These are phyloP conservation scores for Colletotrichum aenigma DNA, from an alignment of 2,329 filamentous ascomycete species.

Conservation along the genomic window DNA sequence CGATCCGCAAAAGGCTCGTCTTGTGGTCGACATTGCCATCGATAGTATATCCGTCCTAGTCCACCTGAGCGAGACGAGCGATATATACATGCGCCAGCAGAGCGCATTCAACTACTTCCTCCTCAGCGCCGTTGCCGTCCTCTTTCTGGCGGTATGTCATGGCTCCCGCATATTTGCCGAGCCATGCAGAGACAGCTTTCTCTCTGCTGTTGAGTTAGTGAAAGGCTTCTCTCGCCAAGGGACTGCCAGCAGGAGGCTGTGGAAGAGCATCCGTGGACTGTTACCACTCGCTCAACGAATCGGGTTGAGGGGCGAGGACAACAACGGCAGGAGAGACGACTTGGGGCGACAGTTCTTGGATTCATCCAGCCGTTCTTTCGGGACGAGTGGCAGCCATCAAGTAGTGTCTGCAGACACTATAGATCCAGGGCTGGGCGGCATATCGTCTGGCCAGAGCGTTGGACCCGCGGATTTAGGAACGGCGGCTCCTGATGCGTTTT, in stretches of 20 bases:
- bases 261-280: conserved; percentile 38
- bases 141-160: conserved; percentile 49
- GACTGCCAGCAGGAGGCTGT: conserved; percentile 33
- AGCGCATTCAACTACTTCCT: conserved; percentile 46
- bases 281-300: conserved; percentile 33
- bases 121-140: conserved; percentile 39
- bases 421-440: background rate
- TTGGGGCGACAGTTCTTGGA: background rate
- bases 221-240: conserved; percentile 34
- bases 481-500: conserved; percentile 32
- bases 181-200: conserved; percentile 34
- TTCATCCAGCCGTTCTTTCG: background rate
- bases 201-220: conserved; percentile 34
- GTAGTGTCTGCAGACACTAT: background rate
- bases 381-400: background rate
- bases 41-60: conserved; percentile 38
- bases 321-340: background rate
- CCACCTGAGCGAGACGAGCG: conserved; percentile 37
- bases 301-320: conserved; percentile 21
- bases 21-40: conserved; percentile 41
- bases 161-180: conserved; percentile 44
- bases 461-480: background rate
- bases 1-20: conserved; percentile 36
- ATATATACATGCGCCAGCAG: conserved; percentile 41
- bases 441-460: background rate